These are phyloP conservation scores for Penicillium nordicum DNA, from an alignment of 2,329 filamentous ascomycete species.

Conservation along the genomic window DNA sequence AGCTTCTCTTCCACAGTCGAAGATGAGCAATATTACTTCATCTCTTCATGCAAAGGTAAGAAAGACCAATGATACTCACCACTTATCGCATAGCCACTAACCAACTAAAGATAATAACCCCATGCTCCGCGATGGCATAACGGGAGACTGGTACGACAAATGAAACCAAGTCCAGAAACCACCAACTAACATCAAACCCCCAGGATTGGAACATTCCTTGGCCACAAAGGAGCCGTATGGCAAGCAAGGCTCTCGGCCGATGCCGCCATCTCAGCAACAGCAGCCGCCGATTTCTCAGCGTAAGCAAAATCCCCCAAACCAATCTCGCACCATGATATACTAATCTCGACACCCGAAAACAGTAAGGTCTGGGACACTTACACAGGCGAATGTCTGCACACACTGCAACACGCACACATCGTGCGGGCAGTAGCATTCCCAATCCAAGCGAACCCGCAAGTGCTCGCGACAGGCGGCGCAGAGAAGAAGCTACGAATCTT, in stretches of 20 bases:
- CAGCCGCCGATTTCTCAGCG: conserved; percentile 94
- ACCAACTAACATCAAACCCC: conserved; percentile 12
- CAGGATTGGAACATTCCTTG: conserved; percentile 93
- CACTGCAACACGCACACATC: conserved; percentile 89
- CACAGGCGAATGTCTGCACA: conserved; percentile 82
- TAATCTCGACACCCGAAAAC: conserved; percentile 29
- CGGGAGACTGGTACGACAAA: conserved; percentile 74
- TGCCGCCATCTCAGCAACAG: conserved; percentile 83
- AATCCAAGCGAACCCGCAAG: conserved; percentile 69
- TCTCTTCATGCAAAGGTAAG: conserved; percentile 85
- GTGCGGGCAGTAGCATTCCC: conserved; percentile 91
- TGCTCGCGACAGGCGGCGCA: conserved; percentile 87
- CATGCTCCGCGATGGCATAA: conserved; percentile 94
- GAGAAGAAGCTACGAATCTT: conserved; percentile 97
- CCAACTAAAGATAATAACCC: conserved; percentile 77
- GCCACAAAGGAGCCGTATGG: conserved; percentile 98
- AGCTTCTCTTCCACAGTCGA: conserved; percentile 82
- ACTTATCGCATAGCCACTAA: not conserved
- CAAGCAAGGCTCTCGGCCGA: conserved; percentile 88
- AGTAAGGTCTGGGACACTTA: conserved; percentile 98
- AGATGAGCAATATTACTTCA: conserved; percentile 83
- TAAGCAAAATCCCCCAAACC: conserved; percentile 44
- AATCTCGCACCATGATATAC: conserved; percentile 8
- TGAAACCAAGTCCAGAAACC: not conserved
- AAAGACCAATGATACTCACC: not conserved